A percentile compares a stretch with the other conserved stretches of the same genome.
Conservation (phyloP, 208 protist genomes). For the Leishmania major region DNA sequence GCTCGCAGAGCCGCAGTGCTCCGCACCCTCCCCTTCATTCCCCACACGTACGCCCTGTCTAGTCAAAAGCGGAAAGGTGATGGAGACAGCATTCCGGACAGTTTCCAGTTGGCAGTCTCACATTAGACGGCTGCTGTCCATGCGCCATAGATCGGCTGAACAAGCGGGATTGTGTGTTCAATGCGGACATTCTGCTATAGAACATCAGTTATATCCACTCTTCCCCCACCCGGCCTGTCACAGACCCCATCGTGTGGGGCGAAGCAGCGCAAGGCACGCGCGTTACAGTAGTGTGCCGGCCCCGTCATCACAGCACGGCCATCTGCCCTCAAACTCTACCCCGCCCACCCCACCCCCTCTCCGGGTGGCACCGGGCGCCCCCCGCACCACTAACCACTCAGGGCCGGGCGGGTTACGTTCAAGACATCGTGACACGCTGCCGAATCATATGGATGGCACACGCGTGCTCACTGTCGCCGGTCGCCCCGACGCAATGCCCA, state of each 20-base stretch:
- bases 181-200: not conserved
- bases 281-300: not conserved
- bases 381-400: not conserved
- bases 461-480: not conserved
- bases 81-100: not conserved
- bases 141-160: not conserved
- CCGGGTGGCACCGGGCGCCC: not conserved
- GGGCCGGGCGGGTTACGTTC: not conserved
- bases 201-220: not conserved
- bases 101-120: not conserved
- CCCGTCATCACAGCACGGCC: not conserved
- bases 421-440: not conserved
- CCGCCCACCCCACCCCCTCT: not conserved
- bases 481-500: not conserved
- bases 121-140: not conserved
- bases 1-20: not conserved
- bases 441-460: not conserved
- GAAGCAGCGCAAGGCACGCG: not conserved
- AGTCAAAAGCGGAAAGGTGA: not conserved
- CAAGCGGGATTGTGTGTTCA: not conserved
- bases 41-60: not conserved
- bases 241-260: not conserved
- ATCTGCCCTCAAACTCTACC: not conserved
- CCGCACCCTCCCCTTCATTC: not conserved
- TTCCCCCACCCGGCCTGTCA: not conserved